phyloP scores from a whole-genome alignment of 1,284 basidiomycete species.

The Melampsora larici-populina region DNA sequence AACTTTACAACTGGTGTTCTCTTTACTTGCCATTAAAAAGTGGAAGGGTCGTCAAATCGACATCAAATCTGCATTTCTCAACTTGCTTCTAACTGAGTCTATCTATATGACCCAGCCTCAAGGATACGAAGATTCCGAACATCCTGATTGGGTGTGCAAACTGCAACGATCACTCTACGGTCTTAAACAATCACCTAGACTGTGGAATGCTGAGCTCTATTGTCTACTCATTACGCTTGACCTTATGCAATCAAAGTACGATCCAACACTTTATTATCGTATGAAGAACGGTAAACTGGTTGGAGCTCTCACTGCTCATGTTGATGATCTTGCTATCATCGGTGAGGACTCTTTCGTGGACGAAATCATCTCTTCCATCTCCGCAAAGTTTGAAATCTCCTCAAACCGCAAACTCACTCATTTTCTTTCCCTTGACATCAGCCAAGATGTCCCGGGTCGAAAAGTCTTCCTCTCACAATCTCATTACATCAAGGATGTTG shows the following conservation, averaged over 20 bases:
- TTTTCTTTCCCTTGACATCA: constrained; percentile 13
- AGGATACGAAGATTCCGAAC: constrained; percentile 13
- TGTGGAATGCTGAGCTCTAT: no score
- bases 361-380: neutral
- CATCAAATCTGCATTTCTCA: constrained; percentile 27
- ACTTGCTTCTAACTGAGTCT: constrained; percentile 7
- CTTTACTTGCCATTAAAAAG: constrained; percentile 6
- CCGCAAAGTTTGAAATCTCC: neutral
- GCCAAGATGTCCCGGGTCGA: no score
- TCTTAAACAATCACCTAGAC: no score
- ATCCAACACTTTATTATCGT: constrained; percentile 23
- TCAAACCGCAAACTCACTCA: neutral
- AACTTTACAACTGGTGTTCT: constrained; percentile 6
- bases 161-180: no score
- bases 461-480: no score
- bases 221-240: no score
- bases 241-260: neutral
- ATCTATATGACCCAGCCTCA: constrained; percentile 38
- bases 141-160: constrained; percentile 22
- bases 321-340: constrained; percentile 9
- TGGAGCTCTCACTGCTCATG: neutral
- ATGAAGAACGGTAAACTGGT: neutral
- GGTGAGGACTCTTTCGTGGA: no score
- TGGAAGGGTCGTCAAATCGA: constrained; percentile 34
- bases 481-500: no score